phyloP scores from a whole-genome alignment of 2,329 filamentous ascomycete species.

The Pseudogymnoascus sp. region DNA sequence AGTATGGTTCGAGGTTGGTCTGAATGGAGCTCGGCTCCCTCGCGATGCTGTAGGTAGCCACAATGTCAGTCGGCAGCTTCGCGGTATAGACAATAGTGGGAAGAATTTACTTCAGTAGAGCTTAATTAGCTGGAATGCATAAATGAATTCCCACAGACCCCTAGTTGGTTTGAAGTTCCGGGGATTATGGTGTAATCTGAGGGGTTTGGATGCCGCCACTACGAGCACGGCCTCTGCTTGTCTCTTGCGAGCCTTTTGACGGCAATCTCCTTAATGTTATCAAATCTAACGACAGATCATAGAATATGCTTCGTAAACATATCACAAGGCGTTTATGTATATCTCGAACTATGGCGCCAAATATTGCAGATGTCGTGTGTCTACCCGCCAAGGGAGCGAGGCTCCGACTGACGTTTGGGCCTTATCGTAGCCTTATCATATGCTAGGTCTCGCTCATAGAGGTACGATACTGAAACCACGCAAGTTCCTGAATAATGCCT shows the following conservation, averaged over 20 bases:
- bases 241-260: not conserved
- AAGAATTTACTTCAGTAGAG: not conserved
- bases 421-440: constrained; percentile 8
- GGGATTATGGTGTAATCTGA: not conserved
- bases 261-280: not conserved
- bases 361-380: not conserved
- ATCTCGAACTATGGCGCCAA: not conserved
- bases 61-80: not conserved
- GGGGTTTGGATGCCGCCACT: not conserved
- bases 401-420: not conserved
- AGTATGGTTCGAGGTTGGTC: not conserved
- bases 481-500: not conserved
- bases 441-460: not conserved
- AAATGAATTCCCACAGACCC: constrained; percentile 1
- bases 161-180: not conserved
- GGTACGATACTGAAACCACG: not conserved
- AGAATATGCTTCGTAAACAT: not conserved
- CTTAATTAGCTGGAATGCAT: not conserved
- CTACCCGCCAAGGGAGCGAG: constrained; percentile 6
- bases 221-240: not conserved
- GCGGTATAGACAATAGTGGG: not conserved
- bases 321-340: not conserved
- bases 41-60: not conserved
- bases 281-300: not conserved
- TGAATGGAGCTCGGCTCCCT: not conserved